phyloP scores from a whole-genome alignment of 371 early-diverging fungal species.

The Cladochytrium tenue region DNA sequence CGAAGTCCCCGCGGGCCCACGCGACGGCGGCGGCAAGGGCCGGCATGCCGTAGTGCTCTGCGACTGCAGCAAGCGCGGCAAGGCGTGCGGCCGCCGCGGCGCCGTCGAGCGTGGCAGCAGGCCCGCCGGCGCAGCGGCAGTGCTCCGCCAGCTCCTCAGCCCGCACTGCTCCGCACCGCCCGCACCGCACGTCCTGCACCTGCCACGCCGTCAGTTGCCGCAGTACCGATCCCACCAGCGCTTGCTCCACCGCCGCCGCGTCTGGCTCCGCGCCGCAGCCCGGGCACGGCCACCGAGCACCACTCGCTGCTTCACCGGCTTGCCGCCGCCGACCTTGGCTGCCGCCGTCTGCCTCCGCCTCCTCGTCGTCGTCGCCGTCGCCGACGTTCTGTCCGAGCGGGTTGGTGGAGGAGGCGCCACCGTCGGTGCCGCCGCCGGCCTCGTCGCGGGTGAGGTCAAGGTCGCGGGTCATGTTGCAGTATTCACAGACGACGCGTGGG shows the following conservation, averaged over 20 bases:
- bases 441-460: conserved; percentile 87
- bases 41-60: conserved; percentile 15
- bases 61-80: conserved; percentile 64
- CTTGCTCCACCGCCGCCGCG: conserved; percentile 71
- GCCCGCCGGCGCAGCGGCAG: conserved; percentile 66
- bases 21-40: conserved; percentile 56
- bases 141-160: conserved; percentile 65
- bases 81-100: conserved; percentile 51
- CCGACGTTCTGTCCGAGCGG: not conserved
- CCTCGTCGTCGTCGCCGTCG: not conserved
- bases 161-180: conserved; percentile 76
- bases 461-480: conserved; percentile 80
- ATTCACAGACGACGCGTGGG: conserved; percentile 81
- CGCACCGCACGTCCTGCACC: conserved; percentile 82
- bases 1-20: conserved; percentile 49
- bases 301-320: not conserved
- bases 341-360: conserved; percentile 2
- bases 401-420: not conserved
- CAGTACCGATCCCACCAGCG: conserved; percentile 70
- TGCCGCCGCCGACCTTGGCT: conserved; percentile 8
- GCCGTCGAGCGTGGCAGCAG: conserved; percentile 43
- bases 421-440: conserved; percentile 54
- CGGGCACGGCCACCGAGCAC: conserved; percentile 56
- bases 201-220: conserved; percentile 69
- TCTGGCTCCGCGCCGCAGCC: conserved; percentile 78